Evolutionary conservation across 768 basidiomycete species (phyloP).

Genomic region (Suillus plorans): DNA sequence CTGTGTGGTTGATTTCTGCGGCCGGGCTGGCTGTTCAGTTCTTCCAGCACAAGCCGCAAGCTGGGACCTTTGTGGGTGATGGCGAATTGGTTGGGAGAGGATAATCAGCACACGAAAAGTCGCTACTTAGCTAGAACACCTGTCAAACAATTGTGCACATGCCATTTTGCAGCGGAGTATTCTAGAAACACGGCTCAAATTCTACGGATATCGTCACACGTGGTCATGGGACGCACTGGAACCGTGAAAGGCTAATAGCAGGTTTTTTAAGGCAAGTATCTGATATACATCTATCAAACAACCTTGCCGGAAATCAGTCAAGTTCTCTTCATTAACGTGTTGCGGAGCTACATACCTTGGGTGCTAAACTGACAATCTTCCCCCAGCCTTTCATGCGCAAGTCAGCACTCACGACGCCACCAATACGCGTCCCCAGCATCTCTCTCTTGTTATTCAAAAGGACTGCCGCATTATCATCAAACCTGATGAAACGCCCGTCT

Average conservation of each 20-base stretch:
- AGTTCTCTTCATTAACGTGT: neutral
- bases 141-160: neutral
- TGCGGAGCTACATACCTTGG: slow-evolving; percentile 57
- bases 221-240: neutral
- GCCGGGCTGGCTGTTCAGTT: neutral
- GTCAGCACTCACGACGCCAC: slow-evolving; percentile 91
- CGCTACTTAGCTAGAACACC: neutral
- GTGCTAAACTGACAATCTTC: slow-evolving; percentile 89
- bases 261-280: neutral
- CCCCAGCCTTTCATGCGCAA: slow-evolving; percentile 91
- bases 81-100: neutral
- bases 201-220: neutral
- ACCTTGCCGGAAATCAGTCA: neutral
- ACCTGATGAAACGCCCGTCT: slow-evolving; percentile 84
- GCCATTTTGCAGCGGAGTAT: neutral
- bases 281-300: slow-evolving; percentile 4
- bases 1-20: neutral
- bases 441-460: slow-evolving; percentile 93
- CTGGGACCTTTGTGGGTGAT: neutral
- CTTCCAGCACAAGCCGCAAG: neutral
- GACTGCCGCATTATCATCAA: slow-evolving; percentile 97
- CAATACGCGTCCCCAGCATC: slow-evolving; percentile 93
- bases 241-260: neutral
- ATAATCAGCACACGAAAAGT: neutral
- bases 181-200: neutral